phyloP scores from a whole-genome alignment of 257 asterid genomes.

The Lantana camara region DNA sequence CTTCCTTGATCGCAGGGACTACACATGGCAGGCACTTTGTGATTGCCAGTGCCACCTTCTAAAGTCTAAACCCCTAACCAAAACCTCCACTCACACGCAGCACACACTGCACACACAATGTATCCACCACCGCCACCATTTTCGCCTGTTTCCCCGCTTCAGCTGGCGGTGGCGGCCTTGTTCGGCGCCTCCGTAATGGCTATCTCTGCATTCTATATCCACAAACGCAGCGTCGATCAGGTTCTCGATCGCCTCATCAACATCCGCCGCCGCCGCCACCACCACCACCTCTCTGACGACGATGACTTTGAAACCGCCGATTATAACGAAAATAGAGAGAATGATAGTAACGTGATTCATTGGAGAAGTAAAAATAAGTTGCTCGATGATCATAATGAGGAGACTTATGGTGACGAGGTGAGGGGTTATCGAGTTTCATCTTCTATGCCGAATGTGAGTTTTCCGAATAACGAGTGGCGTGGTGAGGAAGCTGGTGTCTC shows the following conservation, averaged over 20 bases:
- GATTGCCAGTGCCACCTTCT: neutral
- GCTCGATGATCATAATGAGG: slow-evolving; percentile 35
- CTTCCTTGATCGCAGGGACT: too few relatives aligned
- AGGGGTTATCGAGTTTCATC: slow-evolving; percentile 45
- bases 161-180: slow-evolving; percentile 76
- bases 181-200: slow-evolving; percentile 96
- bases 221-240: slow-evolving; percentile 88
- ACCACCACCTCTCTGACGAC: slow-evolving; percentile 31
- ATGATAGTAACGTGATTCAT: slow-evolving; percentile 25
- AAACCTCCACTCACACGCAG: slow-evolving; percentile 27
- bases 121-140: slow-evolving; percentile 41
- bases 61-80: slow-evolving; percentile 41
- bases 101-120: slow-evolving; percentile 33
- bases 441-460: slow-evolving; percentile 53
- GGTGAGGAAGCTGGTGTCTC: slow-evolving; percentile 33
- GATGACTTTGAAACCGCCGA: slow-evolving; percentile 37
- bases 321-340: slow-evolving; percentile 19
- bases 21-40: slow-evolving; percentile 23
- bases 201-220: slow-evolving; percentile 83
- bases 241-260: slow-evolving; percentile 83
- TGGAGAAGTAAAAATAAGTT: slow-evolving; percentile 34
- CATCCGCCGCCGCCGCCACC: slow-evolving; percentile 51
- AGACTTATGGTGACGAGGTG: slow-evolving; percentile 34
- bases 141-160: slow-evolving; percentile 55
- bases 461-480: slow-evolving; percentile 36